These are phyloP conservation scores for Volvox reticuliferus DNA, from an alignment of 139 green algal genomes.

Conservation along the genomic window DNA sequence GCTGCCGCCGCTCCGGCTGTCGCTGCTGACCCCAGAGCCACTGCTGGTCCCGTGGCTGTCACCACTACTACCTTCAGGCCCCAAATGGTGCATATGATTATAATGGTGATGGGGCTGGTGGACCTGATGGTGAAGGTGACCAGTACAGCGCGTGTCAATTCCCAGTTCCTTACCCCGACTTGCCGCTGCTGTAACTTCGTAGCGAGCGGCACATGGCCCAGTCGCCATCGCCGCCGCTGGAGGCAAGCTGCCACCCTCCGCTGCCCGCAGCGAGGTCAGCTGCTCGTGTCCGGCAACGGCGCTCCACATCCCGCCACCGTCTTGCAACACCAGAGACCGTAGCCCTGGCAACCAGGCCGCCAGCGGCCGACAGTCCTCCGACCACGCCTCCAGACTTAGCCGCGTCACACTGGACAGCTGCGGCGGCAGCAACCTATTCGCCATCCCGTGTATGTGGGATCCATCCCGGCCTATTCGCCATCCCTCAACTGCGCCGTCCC, in stretches of 20 bases:
- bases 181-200: background rate
- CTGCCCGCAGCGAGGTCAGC: slow-evolving; percentile 18
- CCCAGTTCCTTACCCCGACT: background rate
- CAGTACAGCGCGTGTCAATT: background rate
- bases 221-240: background rate
- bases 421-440: background rate
- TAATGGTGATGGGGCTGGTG: background rate
- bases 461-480: too few relatives aligned
- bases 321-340: slow-evolving; percentile 9
- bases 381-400: slow-evolving; percentile 11
- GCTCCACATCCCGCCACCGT: slow-evolving; percentile 22
- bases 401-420: slow-evolving; percentile 20
- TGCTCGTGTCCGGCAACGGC: slow-evolving; percentile 1
- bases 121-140: background rate
- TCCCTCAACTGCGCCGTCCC: background rate
- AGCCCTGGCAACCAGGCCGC: slow-evolving; percentile 27
- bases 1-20: background rate
- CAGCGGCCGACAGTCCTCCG: slow-evolving; percentile 22
- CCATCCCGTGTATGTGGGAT: too few relatives aligned
- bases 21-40: background rate
- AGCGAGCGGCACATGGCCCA: background rate
- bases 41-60: background rate
- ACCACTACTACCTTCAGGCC: background rate
- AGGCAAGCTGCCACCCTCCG: slow-evolving; percentile 6
- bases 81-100: background rate